Percentiles rank a stretch among this genome's conserved stretches.
Conservation (phyloP, 257 asterid species). For the Primulina huaijiensis region DNA sequence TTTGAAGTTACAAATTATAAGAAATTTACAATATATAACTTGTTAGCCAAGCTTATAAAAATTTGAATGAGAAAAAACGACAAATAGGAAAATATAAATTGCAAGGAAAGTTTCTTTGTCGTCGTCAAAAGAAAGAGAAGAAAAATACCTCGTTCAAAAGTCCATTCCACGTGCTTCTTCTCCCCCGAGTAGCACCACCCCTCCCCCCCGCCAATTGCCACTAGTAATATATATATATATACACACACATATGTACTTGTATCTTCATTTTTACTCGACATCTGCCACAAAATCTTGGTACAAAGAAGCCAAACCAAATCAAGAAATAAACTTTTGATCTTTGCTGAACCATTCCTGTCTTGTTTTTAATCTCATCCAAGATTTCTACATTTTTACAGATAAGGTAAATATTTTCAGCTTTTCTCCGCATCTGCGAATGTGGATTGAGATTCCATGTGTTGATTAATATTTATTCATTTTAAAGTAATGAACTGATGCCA, state of each 20-base stretch:
- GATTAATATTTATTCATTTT: too few species aligned
- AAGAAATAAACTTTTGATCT: not conserved
- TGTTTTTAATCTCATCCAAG: not conserved
- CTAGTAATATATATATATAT: not conserved
- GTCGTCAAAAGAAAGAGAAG: not conserved
- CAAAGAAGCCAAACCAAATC: not conserved
- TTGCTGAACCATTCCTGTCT: not conserved
- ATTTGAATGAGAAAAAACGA: too few species aligned
- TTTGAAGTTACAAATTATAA: too few species aligned
- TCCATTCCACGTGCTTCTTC: conserved; percentile 50
- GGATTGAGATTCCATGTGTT: too few species aligned
- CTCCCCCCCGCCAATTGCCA: too few species aligned
- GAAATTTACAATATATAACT: too few species aligned
- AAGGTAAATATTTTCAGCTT: conserved; percentile 4
- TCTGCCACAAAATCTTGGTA: too few species aligned
- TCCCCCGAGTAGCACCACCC: not conserved
- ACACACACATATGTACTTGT: not conserved
- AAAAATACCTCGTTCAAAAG: conserved; percentile 25
- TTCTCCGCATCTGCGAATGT: not conserved
- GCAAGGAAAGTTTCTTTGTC: too few species aligned
- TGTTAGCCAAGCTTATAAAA: too few species aligned
- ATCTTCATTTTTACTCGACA: too few species aligned
- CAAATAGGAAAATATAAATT: too few species aligned
- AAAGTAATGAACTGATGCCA: too few species aligned
- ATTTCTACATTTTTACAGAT: not conserved